Evolutionary conservation across 768 basidiomycete genomes (phyloP), one percentile per base, ranked within the genome.

Genomic region (Daedalea quercina): DNA sequence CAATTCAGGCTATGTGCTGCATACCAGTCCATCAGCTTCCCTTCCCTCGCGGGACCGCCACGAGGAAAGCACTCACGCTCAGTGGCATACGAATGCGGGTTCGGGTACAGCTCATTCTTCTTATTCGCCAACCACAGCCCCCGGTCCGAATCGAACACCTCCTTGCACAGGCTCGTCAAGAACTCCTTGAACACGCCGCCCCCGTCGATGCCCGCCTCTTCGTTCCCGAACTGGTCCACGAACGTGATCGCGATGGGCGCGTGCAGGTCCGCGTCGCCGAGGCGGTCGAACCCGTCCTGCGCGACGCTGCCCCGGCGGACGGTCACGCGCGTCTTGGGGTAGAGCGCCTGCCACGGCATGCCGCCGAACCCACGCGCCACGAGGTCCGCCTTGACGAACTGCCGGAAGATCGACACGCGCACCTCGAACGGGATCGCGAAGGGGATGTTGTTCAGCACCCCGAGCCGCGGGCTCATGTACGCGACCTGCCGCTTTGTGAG

Each of bases 111-210:
- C 68, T 97, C 93, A 51, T 96, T 90, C 69, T 92, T 88, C 67
- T 82, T 81, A 53, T 86, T 99, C 24, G 81, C 83, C 24, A 95
- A 74, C 96, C 96, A 99, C 3, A 99, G 72, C 9, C 96, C 96
- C 3, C 93, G 83, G 63, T 98, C 84, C 1, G 89, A 87, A 62
- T 99, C 93, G 56, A 99, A 98, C 0, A 90, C 95, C 65, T 98
- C 95, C 63, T 88, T 93, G 53, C 85, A 86, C 17, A 99, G 68
- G 13, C 87, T 90, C 1, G 94, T 99, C 62, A 98, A 80, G 60
- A 98, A 96, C 67, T 98, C 96, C 66, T 98, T 99, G 76, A 96
- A 98, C 3, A 98, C 85, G 0, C 96, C 96, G 2, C 96, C 94
- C 1, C 95, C 94, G 57, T 97, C 95, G 28, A 98, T 95, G 0